Conservation (phyloP, 352 stramenopile species). For the Pythium coloratum region DNA sequence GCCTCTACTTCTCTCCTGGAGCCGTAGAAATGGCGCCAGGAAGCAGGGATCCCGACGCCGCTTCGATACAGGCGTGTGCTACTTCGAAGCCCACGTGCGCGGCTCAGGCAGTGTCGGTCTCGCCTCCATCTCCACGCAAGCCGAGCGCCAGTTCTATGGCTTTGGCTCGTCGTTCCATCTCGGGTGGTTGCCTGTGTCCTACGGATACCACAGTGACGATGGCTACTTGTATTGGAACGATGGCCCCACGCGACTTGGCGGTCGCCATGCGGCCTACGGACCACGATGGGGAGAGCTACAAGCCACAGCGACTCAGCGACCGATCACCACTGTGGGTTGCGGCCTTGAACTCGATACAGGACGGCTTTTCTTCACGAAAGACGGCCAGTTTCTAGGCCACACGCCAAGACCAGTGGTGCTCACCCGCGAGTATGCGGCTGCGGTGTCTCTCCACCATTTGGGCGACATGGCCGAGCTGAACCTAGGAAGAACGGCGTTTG, state of each 20-base stretch:
- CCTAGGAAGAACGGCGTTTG: slow-evolving; percentile 27
- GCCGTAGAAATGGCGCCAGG: not conserved
- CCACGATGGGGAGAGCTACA: slow-evolving; percentile 6
- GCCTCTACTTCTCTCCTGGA: slow-evolving; percentile 16
- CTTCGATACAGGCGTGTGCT: slow-evolving; percentile 8
- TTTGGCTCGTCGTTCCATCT: slow-evolving; percentile 34
- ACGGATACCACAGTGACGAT: slow-evolving; percentile 37
- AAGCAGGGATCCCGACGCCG: not conserved
- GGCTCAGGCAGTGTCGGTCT: slow-evolving; percentile 33
- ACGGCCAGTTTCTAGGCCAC: slow-evolving; percentile 27
- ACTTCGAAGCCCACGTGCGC: slow-evolving; percentile 34
- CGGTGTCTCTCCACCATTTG: slow-evolving; percentile 34
- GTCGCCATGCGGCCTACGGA: slow-evolving; percentile 9
- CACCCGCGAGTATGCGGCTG: slow-evolving; percentile 19
- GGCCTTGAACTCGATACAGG: slow-evolving; percentile 17
- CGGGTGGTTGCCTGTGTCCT: slow-evolving; percentile 34
- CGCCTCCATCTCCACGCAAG: slow-evolving; percentile 13
- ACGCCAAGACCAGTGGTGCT: slow-evolving; percentile 4
- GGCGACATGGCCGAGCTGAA: slow-evolving; percentile 33
- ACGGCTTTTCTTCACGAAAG: slow-evolving; percentile 35
- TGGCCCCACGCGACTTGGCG: slow-evolving; percentile 1
- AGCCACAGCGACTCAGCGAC: not conserved
- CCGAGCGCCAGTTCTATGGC: slow-evolving; percentile 27
- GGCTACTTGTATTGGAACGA: slow-evolving; percentile 32
- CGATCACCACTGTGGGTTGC: slow-evolving; percentile 25